Percentiles rank a stretch among this genome's conserved stretches.
phyloP scores from a whole-genome alignment of 257 asterid species.

The Henckelia pumila region DNA sequence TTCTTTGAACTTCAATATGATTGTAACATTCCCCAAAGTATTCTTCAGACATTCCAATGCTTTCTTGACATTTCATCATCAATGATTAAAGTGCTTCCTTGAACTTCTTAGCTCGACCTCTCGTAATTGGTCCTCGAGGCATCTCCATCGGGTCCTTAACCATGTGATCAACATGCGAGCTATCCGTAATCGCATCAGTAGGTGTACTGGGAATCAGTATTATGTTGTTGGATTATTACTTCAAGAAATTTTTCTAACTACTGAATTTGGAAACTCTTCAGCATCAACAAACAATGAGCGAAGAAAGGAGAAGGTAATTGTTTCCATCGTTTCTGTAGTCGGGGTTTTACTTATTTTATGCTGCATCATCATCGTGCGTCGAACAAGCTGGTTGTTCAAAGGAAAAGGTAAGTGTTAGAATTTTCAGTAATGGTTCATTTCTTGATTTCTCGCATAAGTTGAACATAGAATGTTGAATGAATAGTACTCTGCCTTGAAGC shows the following conservation, averaged over 20 bases:
- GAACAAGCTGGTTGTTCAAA: conserved; percentile 22
- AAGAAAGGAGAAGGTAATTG: conserved; percentile 7
- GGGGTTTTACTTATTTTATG: conserved; percentile 25
- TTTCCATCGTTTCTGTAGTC: conserved; percentile 18
- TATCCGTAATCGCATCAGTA: no score
- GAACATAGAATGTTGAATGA: background rate
- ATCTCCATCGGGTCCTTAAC: no score
- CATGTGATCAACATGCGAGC: no score
- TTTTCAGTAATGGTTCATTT: background rate
- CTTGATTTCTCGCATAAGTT: background rate
- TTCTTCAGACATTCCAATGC: no score
- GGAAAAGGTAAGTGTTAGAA: conserved; percentile 19
- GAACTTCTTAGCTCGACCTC: no score
- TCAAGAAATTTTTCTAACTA: background rate
- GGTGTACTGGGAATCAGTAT: conserved; percentile 18
- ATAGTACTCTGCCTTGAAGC: background rate
- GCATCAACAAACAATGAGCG: background rate
- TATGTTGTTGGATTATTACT: background rate
- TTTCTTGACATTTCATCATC: no score
- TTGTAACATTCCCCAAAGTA: no score
- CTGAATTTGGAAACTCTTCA: background rate
- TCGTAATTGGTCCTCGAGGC: no score
- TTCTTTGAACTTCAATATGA: no score
- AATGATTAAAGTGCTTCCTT: no score
- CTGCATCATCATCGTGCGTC: conserved; percentile 28